Evolutionary conservation across 2,329 filamentous ascomycete species (phyloP).

Genomic region (Aureobasidium sp.): DNA sequence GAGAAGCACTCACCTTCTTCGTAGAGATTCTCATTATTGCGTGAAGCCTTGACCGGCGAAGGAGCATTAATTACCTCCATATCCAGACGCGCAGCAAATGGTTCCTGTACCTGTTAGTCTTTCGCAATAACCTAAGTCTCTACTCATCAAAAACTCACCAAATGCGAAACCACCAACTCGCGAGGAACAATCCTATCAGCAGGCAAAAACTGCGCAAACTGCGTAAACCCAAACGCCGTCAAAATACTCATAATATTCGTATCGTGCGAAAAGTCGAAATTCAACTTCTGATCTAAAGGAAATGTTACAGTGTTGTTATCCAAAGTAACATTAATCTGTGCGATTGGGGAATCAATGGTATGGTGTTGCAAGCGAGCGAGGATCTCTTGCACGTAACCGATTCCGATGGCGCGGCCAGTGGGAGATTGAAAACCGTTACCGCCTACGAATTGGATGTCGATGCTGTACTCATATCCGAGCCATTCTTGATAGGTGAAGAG

Average conservation of each 20-base stretch:
- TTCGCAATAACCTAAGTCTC: no score
- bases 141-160: conserved; percentile 26
- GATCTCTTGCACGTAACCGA: conserved; percentile 66
- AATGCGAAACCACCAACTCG: conserved; percentile 56
- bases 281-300: conserved; percentile 63
- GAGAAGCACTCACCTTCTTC: conserved; percentile 29
- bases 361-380: conserved; percentile 63
- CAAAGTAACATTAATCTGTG: conserved; percentile 55
- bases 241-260: conserved; percentile 61
- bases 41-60: conserved; percentile 49
- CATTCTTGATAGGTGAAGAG: conserved; percentile 71
- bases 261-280: conserved; percentile 73
- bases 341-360: conserved; percentile 33
- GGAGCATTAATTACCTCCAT: conserved; percentile 66
- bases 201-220: conserved; percentile 56
- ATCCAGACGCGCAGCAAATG: conserved; percentile 64
- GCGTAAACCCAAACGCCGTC: conserved; percentile 62
- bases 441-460: conserved; percentile 53
- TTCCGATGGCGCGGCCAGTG: conserved; percentile 60
- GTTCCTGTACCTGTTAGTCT: conserved; percentile 36
- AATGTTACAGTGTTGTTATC: conserved; percentile 62
- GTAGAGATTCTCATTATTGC: conserved; percentile 41
- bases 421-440: conserved; percentile 56
- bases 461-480: conserved; percentile 61
- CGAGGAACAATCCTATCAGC: conserved; percentile 47